phyloP scores from a whole-genome alignment of 805 yeast species.

The Yarrowia keelungensis region DNA sequence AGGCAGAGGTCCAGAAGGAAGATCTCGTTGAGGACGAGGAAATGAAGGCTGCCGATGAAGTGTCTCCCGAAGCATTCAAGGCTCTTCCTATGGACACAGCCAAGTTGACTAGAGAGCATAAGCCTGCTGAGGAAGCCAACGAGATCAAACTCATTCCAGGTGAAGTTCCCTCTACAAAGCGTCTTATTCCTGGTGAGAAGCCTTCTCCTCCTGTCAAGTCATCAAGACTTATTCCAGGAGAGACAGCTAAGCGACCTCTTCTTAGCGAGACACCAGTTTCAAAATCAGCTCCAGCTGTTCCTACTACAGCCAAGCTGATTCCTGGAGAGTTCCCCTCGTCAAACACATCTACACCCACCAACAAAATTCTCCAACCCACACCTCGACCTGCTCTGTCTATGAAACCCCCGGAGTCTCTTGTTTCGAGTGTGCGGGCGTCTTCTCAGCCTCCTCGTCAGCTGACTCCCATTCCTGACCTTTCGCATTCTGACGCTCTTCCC shows the following conservation, averaged over 20 bases:
- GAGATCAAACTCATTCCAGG: not conserved
- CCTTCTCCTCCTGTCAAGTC: not conserved
- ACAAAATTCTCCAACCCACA: not conserved
- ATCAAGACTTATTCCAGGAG: not conserved
- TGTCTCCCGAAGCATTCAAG: not conserved
- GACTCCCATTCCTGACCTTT: constrained; percentile 23
- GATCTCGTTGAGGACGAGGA: no score
- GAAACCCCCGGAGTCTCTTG: constrained; percentile 31
- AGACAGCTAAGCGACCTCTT: constrained; percentile 2
- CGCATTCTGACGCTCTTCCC: constrained; percentile 12
- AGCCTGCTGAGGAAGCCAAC: not conserved
- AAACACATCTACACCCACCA: not conserved
- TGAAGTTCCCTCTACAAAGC: not conserved
- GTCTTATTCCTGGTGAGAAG: constrained; percentile 4
- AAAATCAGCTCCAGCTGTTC: not conserved
- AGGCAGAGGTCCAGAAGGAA: constrained; percentile 23
- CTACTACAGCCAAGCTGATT: not conserved
- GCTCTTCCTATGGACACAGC: constrained; percentile 12
- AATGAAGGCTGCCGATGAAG: no score
- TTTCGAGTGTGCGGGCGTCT: constrained; percentile 5
- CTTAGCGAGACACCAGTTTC: not conserved
- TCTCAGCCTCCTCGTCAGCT: constrained; percentile 17
- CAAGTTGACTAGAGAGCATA: not conserved
- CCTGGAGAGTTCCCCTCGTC: constrained; percentile 7
- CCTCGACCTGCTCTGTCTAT: constrained; percentile 1